Base-by-base conservation (phyloP, 2,329 filamentous ascomycete species). In the Orbilia quercus region DNA sequence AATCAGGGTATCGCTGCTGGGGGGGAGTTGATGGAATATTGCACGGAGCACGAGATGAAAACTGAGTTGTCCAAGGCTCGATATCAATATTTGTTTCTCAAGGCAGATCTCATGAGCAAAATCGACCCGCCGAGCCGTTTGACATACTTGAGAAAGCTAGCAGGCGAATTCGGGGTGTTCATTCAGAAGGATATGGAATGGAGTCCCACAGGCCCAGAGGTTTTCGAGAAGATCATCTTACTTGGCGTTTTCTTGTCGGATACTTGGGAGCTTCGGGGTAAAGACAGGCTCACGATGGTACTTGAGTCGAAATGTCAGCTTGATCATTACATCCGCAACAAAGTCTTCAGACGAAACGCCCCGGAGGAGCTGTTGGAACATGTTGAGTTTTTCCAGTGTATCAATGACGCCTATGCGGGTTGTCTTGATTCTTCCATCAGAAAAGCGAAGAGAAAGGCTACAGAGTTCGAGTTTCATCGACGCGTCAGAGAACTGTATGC, bases 41-140 rank as follows among this genome's bases (percentile, higher is more conserved):
- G 34, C 31, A 23, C 60, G 1, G 6, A 40, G 7, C 16, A 25
- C 11, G 23, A 34, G 3, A 25, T 36, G 7, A n/a, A 34, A 6
- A 16, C 44, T 7, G 16, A 73, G 20, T n/a, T 38, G 4, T 54
- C 54, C 6, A 14, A 36, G 2, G 60, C 59, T 11, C 25, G 22
- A 1, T 73, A 65, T 31, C 20, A 73, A 2, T 65, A 55, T 44
- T 16, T 73, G 11, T 36, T 64, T 12, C 31, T 72, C 18, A 72
- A 72, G 25, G 45, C 59, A 1, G 34, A 57, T 14, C 36, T 72
- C 20, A 36, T 63, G 7, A 4, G 31, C 20, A 44, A 18, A 11
- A 11, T 63, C 7, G 16, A 44, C 0, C 16, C 45, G 4, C 4
- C 1, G 9, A 53, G 31, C 7, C 51, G 51, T 0, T 9, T 20